Conservation (phyloP, 2,329 filamentous ascomycete genomes). For the Cylindrodendrum hubeiense region DNA sequence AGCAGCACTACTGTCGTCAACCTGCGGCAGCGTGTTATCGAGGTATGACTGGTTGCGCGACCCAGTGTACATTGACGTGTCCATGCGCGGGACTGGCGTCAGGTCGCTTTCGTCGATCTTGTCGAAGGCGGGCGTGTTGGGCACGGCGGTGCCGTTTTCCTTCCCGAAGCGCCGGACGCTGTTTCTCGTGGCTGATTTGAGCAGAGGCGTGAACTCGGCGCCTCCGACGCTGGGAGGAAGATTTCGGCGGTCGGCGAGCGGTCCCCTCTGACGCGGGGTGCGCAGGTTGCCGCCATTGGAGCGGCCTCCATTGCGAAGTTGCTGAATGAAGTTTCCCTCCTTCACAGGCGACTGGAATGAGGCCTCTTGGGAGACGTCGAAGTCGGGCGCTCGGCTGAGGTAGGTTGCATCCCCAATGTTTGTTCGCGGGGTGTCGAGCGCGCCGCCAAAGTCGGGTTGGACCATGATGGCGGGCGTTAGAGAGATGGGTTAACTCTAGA, state of each 20-base stretch:
- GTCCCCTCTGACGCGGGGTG: conserved; percentile 80
- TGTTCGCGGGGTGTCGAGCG: conserved; percentile 88
- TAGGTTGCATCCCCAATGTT: conserved; percentile 88
- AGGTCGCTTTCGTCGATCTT: conserved; percentile 79
- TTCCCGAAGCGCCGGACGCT: conserved; percentile 75
- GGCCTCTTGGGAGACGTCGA: conserved; percentile 88
- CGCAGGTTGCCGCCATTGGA: conserved; percentile 69
- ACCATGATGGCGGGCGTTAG: conserved; percentile 63
- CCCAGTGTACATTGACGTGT: conserved; percentile 77
- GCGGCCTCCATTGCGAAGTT: conserved; percentile 77
- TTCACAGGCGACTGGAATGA: conserved; percentile 87
- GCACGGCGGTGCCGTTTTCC: conserved; percentile 69
- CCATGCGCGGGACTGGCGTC: conserved; percentile 79
- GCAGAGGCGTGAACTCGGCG: conserved; percentile 92
- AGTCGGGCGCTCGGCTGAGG: conserved; percentile 75
- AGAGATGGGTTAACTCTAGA: conserved; percentile 35
- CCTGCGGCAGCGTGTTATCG: conserved; percentile 80
- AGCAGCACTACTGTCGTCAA: conserved; percentile 82
- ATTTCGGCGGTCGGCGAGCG: conserved; percentile 79
- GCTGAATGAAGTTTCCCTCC: conserved; percentile 75
- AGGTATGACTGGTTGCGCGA: conserved; percentile 74
- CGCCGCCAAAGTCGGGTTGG: conserved; percentile 70
- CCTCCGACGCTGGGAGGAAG: conserved; percentile 73
- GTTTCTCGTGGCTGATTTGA: conserved; percentile 83
- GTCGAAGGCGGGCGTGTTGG: conserved; percentile 77